Base-by-base conservation (phyloP, 257 asterid genomes). In the Verbena officinalis region DNA sequence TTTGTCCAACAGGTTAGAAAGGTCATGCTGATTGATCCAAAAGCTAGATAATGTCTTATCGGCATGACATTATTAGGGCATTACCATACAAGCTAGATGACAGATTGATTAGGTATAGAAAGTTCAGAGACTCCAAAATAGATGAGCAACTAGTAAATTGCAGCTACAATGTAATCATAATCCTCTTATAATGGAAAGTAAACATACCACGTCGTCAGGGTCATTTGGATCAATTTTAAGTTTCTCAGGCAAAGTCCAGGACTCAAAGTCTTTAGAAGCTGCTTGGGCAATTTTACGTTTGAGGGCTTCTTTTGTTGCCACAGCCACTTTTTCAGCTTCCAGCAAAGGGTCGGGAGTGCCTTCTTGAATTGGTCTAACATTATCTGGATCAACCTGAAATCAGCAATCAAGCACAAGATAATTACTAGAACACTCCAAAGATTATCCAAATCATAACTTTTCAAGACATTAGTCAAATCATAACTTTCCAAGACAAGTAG, bases 171-270 rank as follows among this genome's bases (percentile, higher is more conserved):
- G 61, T 34, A 23, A 23, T 48, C 42, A 33, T 68, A 48, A 14
- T 45, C 43, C 4, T 33, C 27, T 11, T 13, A 3, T 17, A 58
- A 20, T 46, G 43, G 39, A 53, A 10, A 17, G 55, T 9, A 34
- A 62, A 15, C 84, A 38, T 83, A 86, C 94, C 87, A 86, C 87
- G 49, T 86, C 94, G 73, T 86, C 94, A 22, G 94, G 81, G 76
- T 86, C 94, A 71, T 83, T 75, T 55, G 86, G 81, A 19, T 81
- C 85, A 62, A 83, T 83, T 9, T 76, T 86, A 64, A 86, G 94
- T 75, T 83, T 86, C 40, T 81, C 78, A 4, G 94, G 94, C 64
- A 86, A 72, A 58, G 71, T 77, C 62, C 74, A 68, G 49, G 89
- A 64, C 68, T 86, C 83, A 31, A 76, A 67, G 50, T 86, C 94